A percentile compares a stretch with the other conserved stretches of the same genome.
These are phyloP conservation scores for Naganishia friedmannii DNA, from an alignment of 768 basidiomycete genomes.

Conservation along the genomic window DNA sequence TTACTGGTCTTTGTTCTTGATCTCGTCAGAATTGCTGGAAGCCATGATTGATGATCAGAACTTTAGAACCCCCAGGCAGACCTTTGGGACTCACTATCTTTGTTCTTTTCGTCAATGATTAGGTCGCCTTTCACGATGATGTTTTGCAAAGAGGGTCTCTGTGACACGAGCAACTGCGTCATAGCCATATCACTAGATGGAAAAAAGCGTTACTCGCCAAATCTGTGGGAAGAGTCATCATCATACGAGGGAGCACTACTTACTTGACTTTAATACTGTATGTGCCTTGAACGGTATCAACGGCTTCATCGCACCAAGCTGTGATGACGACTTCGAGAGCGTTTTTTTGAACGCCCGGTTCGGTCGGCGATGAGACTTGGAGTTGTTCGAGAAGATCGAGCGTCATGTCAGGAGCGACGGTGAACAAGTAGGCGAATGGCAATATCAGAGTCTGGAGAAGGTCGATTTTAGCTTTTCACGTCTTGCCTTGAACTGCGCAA, in stretches of 20 bases:
- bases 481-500: not conserved
- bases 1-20: conserved; percentile 81
- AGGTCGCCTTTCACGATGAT: conserved; percentile 87
- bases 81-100: conserved; percentile 64
- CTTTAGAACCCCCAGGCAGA: not conserved
- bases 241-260: conserved; percentile 6
- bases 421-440: conserved; percentile 90
- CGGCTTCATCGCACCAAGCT: conserved; percentile 85
- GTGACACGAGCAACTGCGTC: conserved; percentile 66
- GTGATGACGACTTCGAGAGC: conserved; percentile 84
- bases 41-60: conserved; percentile 26
- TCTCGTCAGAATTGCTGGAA: conserved; percentile 89
- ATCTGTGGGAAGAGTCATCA: not conserved
- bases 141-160: conserved; percentile 65
- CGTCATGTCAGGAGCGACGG: conserved; percentile 71
- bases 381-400: conserved; percentile 72
- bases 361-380: conserved; percentile 54
- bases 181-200: conserved; percentile 67
- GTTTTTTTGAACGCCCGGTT: conserved; percentile 52
- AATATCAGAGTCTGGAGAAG: conserved; percentile 71
- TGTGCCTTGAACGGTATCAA: conserved; percentile 88
- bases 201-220: too few species aligned
- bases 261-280: conserved; percentile 80
- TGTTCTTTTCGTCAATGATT: conserved; percentile 74
- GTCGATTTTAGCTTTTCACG: conserved; percentile 8